Conservation (phyloP, 345 rosid genomes). For the Gossypium turneri region DNA sequence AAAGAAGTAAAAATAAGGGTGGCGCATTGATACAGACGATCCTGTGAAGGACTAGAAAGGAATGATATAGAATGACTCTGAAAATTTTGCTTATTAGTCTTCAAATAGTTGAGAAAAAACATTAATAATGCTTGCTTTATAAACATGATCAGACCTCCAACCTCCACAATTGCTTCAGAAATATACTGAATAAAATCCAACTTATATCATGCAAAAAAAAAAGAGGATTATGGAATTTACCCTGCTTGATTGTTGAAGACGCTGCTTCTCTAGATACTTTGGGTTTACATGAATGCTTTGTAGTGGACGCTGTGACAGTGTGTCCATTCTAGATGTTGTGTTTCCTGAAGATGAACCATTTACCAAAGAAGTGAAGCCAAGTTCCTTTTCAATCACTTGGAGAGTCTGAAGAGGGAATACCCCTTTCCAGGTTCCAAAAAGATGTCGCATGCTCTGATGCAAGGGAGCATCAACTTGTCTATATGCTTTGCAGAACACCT, state of each 20-base stretch:
- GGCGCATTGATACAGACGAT: background rate
- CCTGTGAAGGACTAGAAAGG: background rate
- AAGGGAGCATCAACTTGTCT: slow-evolving; percentile 77
- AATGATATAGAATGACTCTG: background rate
- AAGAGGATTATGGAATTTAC: slow-evolving; percentile 35
- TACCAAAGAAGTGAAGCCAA: slow-evolving; percentile 60
- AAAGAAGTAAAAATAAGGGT: background rate
- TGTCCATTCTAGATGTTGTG: slow-evolving; percentile 56
- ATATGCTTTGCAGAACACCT: slow-evolving; percentile 92
- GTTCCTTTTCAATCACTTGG: slow-evolving; percentile 82
- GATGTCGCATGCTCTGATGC: slow-evolving; percentile 90
- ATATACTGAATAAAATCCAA: background rate
- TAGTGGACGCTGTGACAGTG: slow-evolving; percentile 67
- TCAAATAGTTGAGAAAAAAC: background rate
- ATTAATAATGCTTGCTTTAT: background rate
- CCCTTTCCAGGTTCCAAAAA: slow-evolving; percentile 98
- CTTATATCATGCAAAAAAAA: background rate
- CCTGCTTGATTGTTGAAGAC: slow-evolving; percentile 80
- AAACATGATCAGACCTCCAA: background rate
- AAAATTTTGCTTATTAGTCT: background rate
- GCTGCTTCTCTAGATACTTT: slow-evolving; percentile 89
- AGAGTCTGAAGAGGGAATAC: slow-evolving; percentile 80
- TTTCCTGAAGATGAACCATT: slow-evolving; percentile 64
- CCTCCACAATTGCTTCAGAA: background rate
- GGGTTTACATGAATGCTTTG: slow-evolving; percentile 98